Evolutionary conservation across 148 eudicot species (phyloP).

Genomic region (Fagopyrum homotropicum): DNA sequence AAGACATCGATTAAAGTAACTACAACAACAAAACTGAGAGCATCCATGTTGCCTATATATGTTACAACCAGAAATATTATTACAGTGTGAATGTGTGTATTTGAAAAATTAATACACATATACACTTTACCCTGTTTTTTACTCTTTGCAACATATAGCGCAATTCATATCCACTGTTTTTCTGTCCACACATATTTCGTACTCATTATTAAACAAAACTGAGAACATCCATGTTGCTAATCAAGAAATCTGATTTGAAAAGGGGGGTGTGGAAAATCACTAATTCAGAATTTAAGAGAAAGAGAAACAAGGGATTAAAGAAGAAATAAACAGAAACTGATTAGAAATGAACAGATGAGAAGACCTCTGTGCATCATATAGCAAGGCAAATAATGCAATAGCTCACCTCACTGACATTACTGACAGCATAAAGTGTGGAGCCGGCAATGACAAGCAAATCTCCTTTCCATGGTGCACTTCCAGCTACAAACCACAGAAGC

Average conservation of each 20-base stretch:
- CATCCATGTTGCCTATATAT: no score
- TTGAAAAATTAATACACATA: no score
- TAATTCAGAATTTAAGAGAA: neutral
- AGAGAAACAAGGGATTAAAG: neutral
- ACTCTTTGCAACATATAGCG: no score
- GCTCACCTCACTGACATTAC: slow-evolving; percentile 79
- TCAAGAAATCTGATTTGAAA: neutral
- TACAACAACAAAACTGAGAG: no score
- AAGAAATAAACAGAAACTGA: neutral
- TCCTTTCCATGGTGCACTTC: slow-evolving; percentile 65
- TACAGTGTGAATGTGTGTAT: no score
- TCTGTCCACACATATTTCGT: no score
- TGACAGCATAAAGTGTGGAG: slow-evolving; percentile 70
- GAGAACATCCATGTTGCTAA: neutral
- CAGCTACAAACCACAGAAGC: slow-evolving; percentile 30
- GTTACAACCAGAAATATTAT: no score
- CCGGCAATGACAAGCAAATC: slow-evolving; percentile 80
- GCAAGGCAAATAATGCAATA: neutral
- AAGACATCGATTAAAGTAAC: neutral
- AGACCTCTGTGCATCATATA: neutral
- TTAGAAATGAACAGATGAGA: neutral
- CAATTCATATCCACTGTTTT: no score
- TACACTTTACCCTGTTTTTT: no score
- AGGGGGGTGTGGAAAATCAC: neutral
- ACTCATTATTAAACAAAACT: no score